Percentiles rank a stretch among this genome's conserved stretches.
Evolutionary conservation across 2,329 filamentous ascomycete species (phyloP).

Genomic region (Colletotrichum tanaceti): DNA sequence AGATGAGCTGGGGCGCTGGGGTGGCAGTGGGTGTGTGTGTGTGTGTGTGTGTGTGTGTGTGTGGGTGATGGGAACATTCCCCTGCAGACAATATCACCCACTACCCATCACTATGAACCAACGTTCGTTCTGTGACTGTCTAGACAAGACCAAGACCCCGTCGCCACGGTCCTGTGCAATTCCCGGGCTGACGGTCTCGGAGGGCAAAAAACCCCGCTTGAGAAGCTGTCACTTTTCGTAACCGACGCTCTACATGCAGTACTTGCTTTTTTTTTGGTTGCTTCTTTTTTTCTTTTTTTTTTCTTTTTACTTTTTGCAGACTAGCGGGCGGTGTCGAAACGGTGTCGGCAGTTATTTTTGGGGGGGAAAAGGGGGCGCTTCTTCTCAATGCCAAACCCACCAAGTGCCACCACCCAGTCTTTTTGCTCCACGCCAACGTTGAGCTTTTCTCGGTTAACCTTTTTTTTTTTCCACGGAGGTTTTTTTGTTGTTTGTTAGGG

Average conservation of each 20-base stretch:
- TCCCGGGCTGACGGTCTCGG: constrained; percentile 15
- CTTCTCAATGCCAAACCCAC: background rate
- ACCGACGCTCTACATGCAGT: background rate
- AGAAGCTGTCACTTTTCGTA: too few relatives aligned
- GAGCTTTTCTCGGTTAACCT: constrained; percentile 20
- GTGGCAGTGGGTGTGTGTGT: too few relatives aligned
- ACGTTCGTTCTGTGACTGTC: constrained; percentile 20
- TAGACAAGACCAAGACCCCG: constrained; percentile 20
- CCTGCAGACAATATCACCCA: too few relatives aligned
- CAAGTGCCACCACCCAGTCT: too few relatives aligned
- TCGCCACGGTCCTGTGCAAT: constrained; percentile 32
- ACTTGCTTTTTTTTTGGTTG: background rate
- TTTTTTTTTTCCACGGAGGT: background rate
- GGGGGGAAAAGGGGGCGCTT: too few relatives aligned
- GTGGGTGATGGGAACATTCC: too few relatives aligned
- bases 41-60: too few relatives aligned
- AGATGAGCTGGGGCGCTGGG: constrained; percentile 38
- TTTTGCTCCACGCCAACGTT: background rate
- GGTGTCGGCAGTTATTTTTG: background rate
- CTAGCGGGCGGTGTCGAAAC: background rate
- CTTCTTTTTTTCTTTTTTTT: too few relatives aligned
- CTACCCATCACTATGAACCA: too few relatives aligned
- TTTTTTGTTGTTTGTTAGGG: background rate
- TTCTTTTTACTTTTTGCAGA: too few relatives aligned
- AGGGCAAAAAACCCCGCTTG: background rate